Conservation (phyloP, 768 basidiomycete genomes). For the Nidularia sp. region DNA sequence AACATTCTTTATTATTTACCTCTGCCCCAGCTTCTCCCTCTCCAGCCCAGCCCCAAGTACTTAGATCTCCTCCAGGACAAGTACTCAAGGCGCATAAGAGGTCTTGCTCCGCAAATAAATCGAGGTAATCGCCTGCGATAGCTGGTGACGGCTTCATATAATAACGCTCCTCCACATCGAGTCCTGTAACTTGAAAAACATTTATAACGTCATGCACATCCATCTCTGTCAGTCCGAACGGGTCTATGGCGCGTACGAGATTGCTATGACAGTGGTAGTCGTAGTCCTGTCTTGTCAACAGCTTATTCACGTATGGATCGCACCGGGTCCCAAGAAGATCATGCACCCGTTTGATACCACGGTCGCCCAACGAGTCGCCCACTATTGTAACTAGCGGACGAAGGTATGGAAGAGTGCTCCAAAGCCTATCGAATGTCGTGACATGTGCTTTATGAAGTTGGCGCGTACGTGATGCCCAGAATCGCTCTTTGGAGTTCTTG, state of each 20-base stretch:
- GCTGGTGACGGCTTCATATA: background rate
- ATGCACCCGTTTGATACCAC: background rate
- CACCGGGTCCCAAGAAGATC: background rate
- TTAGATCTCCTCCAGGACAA: background rate
- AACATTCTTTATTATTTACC: background rate
- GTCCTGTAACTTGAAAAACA: background rate
- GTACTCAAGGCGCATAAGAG: background rate
- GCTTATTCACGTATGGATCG: background rate
- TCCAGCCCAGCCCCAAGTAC: background rate
- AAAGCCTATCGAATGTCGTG: background rate
- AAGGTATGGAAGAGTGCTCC: background rate
- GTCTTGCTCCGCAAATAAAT: background rate
- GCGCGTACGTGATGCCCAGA: background rate
- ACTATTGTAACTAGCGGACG: background rate
- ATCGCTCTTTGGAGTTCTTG: background rate
- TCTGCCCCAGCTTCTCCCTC: background rate
- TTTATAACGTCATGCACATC: background rate
- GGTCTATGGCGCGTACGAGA: background rate
- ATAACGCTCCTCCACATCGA: background rate
- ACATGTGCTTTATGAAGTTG: background rate
- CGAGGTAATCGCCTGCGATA: background rate
- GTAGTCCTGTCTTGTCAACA: background rate
- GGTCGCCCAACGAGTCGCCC: background rate
- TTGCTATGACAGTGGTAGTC: constrained; percentile 1
- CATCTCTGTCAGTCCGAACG: background rate